A percentile compares a stretch with the other conserved stretches of the same genome.
Evolutionary conservation across 208 protist genomes (phyloP).

Genomic region (Giardia muris): DNA sequence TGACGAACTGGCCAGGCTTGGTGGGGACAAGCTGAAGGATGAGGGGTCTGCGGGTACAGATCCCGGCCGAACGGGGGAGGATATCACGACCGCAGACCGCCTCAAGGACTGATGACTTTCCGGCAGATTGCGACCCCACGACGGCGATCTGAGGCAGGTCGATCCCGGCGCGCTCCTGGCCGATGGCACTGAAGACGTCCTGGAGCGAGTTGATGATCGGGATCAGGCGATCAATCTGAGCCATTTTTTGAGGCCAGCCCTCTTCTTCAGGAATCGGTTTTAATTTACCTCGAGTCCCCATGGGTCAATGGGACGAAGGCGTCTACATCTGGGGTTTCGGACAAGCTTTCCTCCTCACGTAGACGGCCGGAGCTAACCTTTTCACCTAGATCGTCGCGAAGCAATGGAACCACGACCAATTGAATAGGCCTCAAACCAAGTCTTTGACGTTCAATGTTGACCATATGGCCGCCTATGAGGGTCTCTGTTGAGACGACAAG

Average conservation of each 20-base stretch:
- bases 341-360: not conserved
- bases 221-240: constrained; percentile 58
- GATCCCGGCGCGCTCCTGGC: constrained; percentile 56
- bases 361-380: not conserved
- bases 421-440: not conserved
- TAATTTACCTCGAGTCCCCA: not conserved
- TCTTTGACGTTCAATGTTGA: not conserved
- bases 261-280: not conserved
- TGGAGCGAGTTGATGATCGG: constrained; percentile 86
- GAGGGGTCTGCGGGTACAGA: constrained; percentile 92
- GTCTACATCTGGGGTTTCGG: too few species aligned
- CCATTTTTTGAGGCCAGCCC: constrained; percentile 29
- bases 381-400: not conserved
- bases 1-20: constrained; percentile 22
- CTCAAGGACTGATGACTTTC: constrained; percentile 94
- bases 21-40: constrained; percentile 77
- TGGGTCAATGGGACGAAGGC: too few species aligned
- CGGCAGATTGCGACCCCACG: constrained; percentile 72
- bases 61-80: constrained; percentile 87
- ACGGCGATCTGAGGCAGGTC: constrained; percentile 94
- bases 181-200: constrained; percentile 58
- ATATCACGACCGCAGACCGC: constrained; percentile 93
- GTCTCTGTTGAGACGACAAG: constrained; percentile 5
- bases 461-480: not conserved
- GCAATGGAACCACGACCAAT: not conserved